These are phyloP conservation scores for Allantophomopsis cytisporea DNA, from an alignment of 2,329 filamentous ascomycete genomes.

Conservation along the genomic window DNA sequence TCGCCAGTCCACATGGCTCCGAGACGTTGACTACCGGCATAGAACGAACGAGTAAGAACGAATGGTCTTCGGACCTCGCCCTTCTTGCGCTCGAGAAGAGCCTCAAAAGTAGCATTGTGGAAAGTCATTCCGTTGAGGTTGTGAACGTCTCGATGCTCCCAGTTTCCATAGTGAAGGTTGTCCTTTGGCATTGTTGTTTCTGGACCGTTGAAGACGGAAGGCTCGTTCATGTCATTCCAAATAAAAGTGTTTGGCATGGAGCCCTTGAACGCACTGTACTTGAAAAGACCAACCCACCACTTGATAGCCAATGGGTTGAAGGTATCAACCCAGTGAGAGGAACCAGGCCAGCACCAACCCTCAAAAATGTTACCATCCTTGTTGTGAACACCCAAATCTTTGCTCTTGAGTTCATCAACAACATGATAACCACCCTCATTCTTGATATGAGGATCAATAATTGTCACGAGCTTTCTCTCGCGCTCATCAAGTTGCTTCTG, in stretches of 20 bases:
- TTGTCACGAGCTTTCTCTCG: slow-evolving; percentile 80
- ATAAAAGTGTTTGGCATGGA: slow-evolving; percentile 79
- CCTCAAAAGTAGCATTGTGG: slow-evolving; percentile 85
- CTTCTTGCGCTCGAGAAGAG: slow-evolving; percentile 71
- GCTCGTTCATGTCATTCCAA: slow-evolving; percentile 99
- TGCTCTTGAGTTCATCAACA: slow-evolving; percentile 68
- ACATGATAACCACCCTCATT: slow-evolving; percentile 69
- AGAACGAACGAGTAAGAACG: slow-evolving; percentile 86
- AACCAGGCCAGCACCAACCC: slow-evolving; percentile 98
- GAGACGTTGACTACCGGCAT: slow-evolving; percentile 74
- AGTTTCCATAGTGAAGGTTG: slow-evolving; percentile 79
- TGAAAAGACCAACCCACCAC: slow-evolving; percentile 87
- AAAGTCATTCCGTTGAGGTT: slow-evolving; percentile 94
- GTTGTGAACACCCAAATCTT: slow-evolving; percentile 74
- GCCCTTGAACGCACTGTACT: slow-evolving; percentile 78
- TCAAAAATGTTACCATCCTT: slow-evolving; percentile 85
- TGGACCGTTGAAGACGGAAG: slow-evolving; percentile 95
- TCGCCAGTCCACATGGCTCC: slow-evolving; percentile 99
- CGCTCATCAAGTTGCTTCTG: slow-evolving; percentile 73
- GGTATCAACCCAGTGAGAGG: slow-evolving; percentile 89
- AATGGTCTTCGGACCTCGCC: slow-evolving; percentile 80
- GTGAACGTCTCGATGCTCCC: slow-evolving; percentile 96
- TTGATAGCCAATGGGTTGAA: slow-evolving; percentile 85
- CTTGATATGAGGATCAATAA: slow-evolving; percentile 98
- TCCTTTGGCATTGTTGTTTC: slow-evolving; percentile 99